A percentile compares a stretch with the other conserved stretches of the same genome.
Conservation (phyloP, 495 filamentous ascomycete genomes). For the Astrothelium subdiscretum region DNA sequence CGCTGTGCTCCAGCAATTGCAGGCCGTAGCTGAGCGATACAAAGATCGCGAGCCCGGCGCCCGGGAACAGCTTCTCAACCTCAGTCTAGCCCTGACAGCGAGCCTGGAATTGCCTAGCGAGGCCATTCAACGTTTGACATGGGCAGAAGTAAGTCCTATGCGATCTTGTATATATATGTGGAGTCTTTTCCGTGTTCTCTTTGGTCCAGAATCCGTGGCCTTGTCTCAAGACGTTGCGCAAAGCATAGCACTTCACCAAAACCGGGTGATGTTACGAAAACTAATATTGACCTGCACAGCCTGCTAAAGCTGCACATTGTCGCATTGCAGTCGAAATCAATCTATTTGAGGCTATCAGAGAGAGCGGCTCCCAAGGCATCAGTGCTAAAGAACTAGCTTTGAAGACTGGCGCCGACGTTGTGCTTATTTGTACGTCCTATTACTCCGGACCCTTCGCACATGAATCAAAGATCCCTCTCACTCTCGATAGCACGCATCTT, state of each 20-base stretch:
- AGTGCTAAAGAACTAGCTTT: slow-evolving; percentile 16
- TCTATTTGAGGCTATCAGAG: slow-evolving; percentile 28
- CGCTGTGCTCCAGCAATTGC: neutral
- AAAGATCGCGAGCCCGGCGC: neutral
- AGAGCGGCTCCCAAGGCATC: slow-evolving; percentile 20
- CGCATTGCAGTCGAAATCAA: slow-evolving; percentile 28
- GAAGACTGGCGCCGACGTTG: slow-evolving; percentile 22
- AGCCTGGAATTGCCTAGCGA: neutral
- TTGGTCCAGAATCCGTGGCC: too few relatives aligned
- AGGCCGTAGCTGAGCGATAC: neutral
- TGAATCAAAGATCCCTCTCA: too few relatives aligned
- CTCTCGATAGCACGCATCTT: neutral
- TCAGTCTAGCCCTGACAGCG: neutral
- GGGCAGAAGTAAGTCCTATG: slow-evolving; percentile 28
- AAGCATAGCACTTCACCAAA: too few relatives aligned
- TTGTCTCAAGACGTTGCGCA: too few relatives aligned
- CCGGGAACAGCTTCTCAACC: neutral
- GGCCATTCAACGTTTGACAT: slow-evolving; percentile 6
- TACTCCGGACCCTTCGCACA: too few relatives aligned
- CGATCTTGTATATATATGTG: too few relatives aligned
- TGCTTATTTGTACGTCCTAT: slow-evolving; percentile 11
- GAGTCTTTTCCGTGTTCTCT: too few relatives aligned
- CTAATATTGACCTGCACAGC: slow-evolving; percentile 18
- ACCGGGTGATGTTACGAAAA: neutral
- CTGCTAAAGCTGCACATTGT: slow-evolving; percentile 28